Evolutionary conservation across 169 alveolate genomes (phyloP), one percentile per base, ranked within the genome.

Genomic region (Plasmodium vivax): DNA sequence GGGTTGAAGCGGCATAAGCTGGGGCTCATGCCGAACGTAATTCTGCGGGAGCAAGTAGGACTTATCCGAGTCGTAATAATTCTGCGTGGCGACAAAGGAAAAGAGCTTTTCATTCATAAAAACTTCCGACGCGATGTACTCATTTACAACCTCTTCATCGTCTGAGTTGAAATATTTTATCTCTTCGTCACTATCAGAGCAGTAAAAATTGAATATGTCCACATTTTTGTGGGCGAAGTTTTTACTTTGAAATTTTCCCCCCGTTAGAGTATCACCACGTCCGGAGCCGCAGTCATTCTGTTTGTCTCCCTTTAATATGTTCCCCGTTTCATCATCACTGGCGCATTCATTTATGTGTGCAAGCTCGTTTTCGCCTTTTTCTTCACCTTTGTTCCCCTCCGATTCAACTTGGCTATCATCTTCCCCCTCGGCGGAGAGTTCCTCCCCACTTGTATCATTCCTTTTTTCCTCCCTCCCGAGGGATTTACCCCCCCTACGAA

Each of bases 121-220:
- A 56, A 30, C 23, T 62, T 90, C 84, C 23, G 94, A 90, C 43
- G 94, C 38, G 68, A 90, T 80, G 73, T 90, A 80, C 45, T 90
- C 74, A 81, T 90, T 80, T 14, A 90, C 79, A 80, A 51, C 23
- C 41, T 90, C 94, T 90, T 90, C 94, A 16, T 90, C 94, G 34
- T 90, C 94, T 34, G 94, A 90, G 23, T 90, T 90, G 83, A 90
- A 90, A 90, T 90, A 90, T 36, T 90, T 90, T 51, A 90, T 90
- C 54, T 90, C 94, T 34, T 90, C 94, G 41, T 74, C 87, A 27
- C 94, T 90, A 68, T 90, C 94, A 16, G 94, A 90, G 38, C 91
- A 90, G 74, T 90, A 90, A 90, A 90, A 90, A 90, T 90, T 90
- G 73, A 90, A 90, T 38, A 90, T 90, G 47, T 90, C 94, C 12